Evolutionary conservation across 1,284 basidiomycete genomes (phyloP).

Genomic region (Pascua sp.): DNA sequence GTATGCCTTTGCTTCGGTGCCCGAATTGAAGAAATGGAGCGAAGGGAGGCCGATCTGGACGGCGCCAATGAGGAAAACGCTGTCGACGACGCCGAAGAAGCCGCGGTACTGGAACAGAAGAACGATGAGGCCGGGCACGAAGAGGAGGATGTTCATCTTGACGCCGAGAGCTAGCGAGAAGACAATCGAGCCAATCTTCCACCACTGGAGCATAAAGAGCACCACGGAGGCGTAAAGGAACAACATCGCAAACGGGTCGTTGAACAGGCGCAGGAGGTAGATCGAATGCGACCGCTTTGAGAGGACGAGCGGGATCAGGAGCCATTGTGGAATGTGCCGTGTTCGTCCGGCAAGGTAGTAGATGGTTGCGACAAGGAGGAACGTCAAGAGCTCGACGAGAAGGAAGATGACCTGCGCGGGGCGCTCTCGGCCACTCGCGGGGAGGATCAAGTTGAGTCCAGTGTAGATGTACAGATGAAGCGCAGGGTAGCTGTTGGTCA

Average conservation of each 20-base stretch:
- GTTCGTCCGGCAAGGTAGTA: constrained; percentile 57
- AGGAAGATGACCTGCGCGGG: constrained; percentile 77
- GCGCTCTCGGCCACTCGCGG: constrained; percentile 53
- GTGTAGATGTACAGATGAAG: constrained; percentile 84
- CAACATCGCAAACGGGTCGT: constrained; percentile 83
- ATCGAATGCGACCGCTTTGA: constrained; percentile 95
- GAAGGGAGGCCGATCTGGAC: constrained; percentile 59
- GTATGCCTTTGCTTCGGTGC: constrained; percentile 56
- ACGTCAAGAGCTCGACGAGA: constrained; percentile 64
- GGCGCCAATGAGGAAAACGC: constrained; percentile 57
- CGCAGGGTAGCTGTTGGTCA: constrained; percentile 75
- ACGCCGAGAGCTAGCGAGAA: constrained; percentile 68
- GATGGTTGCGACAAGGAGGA: constrained; percentile 64
- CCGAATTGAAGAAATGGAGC: constrained; percentile 61
- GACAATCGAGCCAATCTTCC: constrained; percentile 28
- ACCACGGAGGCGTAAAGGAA: constrained; percentile 50
- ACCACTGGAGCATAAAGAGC: constrained; percentile 60
- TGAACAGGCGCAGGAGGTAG: constrained; percentile 87
- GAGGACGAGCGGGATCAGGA: constrained; percentile 70
- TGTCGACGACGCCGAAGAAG: constrained; percentile 57
- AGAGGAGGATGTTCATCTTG: constrained; percentile 96
- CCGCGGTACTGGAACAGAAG: constrained; percentile 73
- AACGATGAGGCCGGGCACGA: constrained; percentile 80
- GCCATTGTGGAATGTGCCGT: constrained; percentile 65
- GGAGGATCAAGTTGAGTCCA: constrained; percentile 60